A percentile compares a stretch with the other conserved stretches of the same genome.
phyloP scores from a whole-genome alignment of 345 rosid species.

The Brassica juncea region DNA sequence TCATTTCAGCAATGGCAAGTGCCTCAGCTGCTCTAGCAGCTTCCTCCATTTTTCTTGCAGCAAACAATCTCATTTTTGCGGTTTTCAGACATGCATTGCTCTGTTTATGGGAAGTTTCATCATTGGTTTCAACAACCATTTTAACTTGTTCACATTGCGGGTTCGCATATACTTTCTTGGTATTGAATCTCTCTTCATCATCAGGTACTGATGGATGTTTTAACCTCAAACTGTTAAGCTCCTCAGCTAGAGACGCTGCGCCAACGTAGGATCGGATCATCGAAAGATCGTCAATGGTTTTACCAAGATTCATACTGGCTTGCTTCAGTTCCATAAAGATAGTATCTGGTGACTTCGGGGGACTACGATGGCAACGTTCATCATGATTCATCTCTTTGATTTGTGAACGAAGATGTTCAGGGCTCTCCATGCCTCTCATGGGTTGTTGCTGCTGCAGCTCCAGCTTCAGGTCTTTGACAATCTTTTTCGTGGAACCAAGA shows the following conservation, averaged over 20 bases:
- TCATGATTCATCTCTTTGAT: slow-evolving; percentile 59
- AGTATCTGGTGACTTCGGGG: slow-evolving; percentile 56
- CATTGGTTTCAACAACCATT: slow-evolving; percentile 47
- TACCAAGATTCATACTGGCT: slow-evolving; percentile 73
- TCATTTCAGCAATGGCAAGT: slow-evolving; percentile 75
- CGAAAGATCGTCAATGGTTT: slow-evolving; percentile 75
- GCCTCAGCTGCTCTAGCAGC: slow-evolving; percentile 96
- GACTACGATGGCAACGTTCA: slow-evolving; percentile 41
- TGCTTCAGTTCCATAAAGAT: slow-evolving; percentile 81
- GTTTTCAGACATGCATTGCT: slow-evolving; percentile 47
- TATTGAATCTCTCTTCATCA: slow-evolving; percentile 6
- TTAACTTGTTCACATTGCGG: slow-evolving; percentile 42
- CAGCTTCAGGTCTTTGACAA: slow-evolving; percentile 76
- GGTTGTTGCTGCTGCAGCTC: slow-evolving; percentile 79
- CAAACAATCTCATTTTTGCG: slow-evolving; percentile 81
- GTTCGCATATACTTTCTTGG: neutral
- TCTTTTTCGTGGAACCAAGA: slow-evolving; percentile 71
- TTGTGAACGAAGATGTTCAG: slow-evolving; percentile 41
- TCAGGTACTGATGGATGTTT: slow-evolving; percentile 10
- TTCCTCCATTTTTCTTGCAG: slow-evolving; percentile 98
- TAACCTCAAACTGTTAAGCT: slow-evolving; percentile 52
- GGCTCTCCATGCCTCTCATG: slow-evolving; percentile 42
- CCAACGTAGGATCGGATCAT: slow-evolving; percentile 72
- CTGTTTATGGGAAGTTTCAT: slow-evolving; percentile 24
- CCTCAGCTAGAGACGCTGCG: slow-evolving; percentile 55